A percentile compares a stretch with the other conserved stretches of the same genome.
Evolutionary conservation across 371 early-diverging fungal genomes (phyloP).

Genomic region (Blastocladiella emersonii): DNA sequence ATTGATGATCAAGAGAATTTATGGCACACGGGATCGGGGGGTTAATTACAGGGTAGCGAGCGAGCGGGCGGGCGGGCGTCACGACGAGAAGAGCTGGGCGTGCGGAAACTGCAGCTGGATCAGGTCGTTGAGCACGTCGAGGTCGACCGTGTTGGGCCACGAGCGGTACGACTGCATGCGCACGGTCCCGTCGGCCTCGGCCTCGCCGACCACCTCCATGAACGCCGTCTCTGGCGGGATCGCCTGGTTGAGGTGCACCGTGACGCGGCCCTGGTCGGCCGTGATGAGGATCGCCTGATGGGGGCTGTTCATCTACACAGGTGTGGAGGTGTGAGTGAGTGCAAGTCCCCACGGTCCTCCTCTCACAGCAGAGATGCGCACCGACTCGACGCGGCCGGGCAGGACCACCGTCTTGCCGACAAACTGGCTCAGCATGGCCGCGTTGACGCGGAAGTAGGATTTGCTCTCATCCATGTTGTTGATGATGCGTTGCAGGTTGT

Average conservation of each 20-base stretch:
- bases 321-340: not conserved
- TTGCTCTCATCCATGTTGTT: too few relatives aligned
- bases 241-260: slow-evolving; percentile 1
- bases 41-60: too few relatives aligned
- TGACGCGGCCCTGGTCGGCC: not conserved
- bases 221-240: not conserved
- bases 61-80: too few relatives aligned
- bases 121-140: not conserved
- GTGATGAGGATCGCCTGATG: not conserved
- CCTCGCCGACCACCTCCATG: not conserved
- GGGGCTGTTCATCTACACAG: not conserved
- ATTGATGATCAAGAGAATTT: too few relatives aligned
- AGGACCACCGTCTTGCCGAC: not conserved
- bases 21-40: too few relatives aligned
- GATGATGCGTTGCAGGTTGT: too few relatives aligned
- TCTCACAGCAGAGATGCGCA: not conserved
- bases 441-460: not conserved
- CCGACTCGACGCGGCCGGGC: not conserved
- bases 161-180: not conserved
- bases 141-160: not conserved
- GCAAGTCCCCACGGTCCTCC: not conserved
- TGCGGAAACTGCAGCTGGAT: not conserved
- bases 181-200: slow-evolving; percentile 4
- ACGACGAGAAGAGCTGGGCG: not conserved
- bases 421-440: not conserved